Conservation (phyloP, 1,139 yeast genomes). For the Scheffersomyces parashehatae region DNA sequence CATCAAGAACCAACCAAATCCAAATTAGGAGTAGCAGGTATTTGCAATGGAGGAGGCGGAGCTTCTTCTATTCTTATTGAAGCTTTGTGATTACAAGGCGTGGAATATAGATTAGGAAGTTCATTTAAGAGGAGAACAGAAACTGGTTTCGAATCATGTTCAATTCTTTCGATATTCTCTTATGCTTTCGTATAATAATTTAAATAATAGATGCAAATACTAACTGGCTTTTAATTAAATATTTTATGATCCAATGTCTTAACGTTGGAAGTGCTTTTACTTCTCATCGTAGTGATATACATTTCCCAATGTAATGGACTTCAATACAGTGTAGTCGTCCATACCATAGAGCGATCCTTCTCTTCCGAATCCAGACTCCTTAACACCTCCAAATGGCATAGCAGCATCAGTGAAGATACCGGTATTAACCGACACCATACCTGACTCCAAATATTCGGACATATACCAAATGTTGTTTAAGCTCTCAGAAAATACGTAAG, state of each 20-base stretch:
- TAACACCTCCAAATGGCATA: constrained; percentile 79
- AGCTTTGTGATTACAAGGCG: neutral
- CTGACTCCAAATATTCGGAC: constrained; percentile 72
- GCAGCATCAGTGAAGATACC: constrained; percentile 72
- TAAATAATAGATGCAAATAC: no score
- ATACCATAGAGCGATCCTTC: constrained; percentile 78
- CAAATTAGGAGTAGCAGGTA: constrained; percentile 4
- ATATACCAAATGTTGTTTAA: constrained; percentile 32
- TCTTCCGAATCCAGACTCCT: constrained; percentile 80
- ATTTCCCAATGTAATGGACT: constrained; percentile 55
- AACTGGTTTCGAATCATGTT: no score
- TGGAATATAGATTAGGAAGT: no score
- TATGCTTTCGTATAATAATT: no score
- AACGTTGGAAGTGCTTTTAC: neutral
- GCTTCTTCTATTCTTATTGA: constrained; percentile 2
- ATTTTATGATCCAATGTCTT: neutral
- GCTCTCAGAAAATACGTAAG: constrained; percentile 74
- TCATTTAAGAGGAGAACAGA: no score
- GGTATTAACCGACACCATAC: constrained; percentile 80
- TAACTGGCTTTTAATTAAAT: no score
- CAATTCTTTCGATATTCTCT: no score
- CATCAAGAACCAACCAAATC: constrained; percentile 3
- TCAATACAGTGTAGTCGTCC: constrained; percentile 69
- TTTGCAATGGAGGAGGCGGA: constrained; percentile 7
- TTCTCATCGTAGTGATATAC: constrained; percentile 6